Evolutionary conservation across 352 stramenopile species (phyloP), one percentile per base, ranked within the genome.

Genomic region (Thalassiosira livingstoniorum): DNA sequence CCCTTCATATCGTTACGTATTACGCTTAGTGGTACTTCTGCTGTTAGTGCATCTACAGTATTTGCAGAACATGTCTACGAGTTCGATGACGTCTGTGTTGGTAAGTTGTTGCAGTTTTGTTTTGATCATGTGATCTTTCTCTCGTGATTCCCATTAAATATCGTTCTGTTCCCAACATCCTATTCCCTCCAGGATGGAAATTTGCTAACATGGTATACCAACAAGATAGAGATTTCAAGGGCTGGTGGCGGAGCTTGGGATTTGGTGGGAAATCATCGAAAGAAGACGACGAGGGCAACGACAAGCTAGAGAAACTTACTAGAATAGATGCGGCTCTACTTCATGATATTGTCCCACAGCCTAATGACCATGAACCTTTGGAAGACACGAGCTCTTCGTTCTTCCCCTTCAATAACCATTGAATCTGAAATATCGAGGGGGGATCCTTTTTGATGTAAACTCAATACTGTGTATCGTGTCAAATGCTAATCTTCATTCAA

Each of bases 121-220:
- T 47, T 47, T 7, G 7, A 47, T 47, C 15, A 47, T 47, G 15
- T 15, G 7, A 47, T 47, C 15, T 47, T 47, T 21, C 7, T 21
- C 54, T 47, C 7, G 7, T 47, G 39, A 7, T 47, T 47, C 7
- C 39, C 21, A 62, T 18, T 62, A 13, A 43, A 21, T n/a, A n/a
- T n/a, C n/a, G n/a, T n/a, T n/a, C n/a, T n/a, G n/a, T n/a, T n/a
- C n/a, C n/a, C n/a, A n/a, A 42, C 39, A n/a, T n/a, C 15, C 11
- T 29, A 29, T 27, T 4, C 4, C 4, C 5, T 58, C 27, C n/a
- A 58, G 47, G 63, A 2, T 83, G 75, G 75, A 29, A 62, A 47
- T 83, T 83, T 67, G 75, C 75, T 11, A 83, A 83, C 23, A 77
- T 83, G 66, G 66, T 78, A 23, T 83, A 78, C 25, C 51, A 83